Percentiles rank a stretch among this genome's conserved stretches.
phyloP scores from a whole-genome alignment of 192 early-diverging fungal species.

The Funneliformis mosseae region DNA sequence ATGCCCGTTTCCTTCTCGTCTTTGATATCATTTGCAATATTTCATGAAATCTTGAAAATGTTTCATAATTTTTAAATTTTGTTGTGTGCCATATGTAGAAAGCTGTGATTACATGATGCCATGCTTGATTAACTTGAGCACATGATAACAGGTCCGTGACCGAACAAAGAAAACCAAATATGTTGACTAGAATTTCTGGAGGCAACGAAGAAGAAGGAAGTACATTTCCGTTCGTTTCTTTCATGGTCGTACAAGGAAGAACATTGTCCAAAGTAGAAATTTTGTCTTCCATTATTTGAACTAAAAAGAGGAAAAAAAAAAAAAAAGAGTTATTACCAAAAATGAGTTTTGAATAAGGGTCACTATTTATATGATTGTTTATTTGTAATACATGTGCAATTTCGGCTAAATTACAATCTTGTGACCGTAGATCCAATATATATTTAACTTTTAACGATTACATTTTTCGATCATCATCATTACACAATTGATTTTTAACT shows the following conservation, averaged over 20 bases:
- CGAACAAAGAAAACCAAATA: background rate
- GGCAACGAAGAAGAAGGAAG: background rate
- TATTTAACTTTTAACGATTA: no score
- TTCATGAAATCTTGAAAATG: background rate
- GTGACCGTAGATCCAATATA: no score
- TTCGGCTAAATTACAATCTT: no score
- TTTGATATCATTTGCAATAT: background rate
- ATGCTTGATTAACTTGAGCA: constrained; percentile 11
- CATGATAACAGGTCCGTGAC: background rate
- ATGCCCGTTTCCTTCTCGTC: background rate
- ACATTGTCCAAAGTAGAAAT: no score
- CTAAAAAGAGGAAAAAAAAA: no score
- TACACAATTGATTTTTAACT: no score
- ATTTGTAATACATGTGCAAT: no score
- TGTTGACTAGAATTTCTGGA: background rate
- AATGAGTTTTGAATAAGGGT: no score
- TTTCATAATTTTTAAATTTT: background rate
- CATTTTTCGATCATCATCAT: no score
- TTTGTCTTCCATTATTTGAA: no score
- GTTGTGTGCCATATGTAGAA: constrained; percentile 12
- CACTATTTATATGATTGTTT: no score
- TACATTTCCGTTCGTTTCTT: background rate
- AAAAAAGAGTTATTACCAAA: no score
- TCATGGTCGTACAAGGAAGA: background rate
- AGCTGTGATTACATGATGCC: background rate